Base-by-base conservation (phyloP, 331 rosid genomes). In the Stylosanthes scabra region DNA sequence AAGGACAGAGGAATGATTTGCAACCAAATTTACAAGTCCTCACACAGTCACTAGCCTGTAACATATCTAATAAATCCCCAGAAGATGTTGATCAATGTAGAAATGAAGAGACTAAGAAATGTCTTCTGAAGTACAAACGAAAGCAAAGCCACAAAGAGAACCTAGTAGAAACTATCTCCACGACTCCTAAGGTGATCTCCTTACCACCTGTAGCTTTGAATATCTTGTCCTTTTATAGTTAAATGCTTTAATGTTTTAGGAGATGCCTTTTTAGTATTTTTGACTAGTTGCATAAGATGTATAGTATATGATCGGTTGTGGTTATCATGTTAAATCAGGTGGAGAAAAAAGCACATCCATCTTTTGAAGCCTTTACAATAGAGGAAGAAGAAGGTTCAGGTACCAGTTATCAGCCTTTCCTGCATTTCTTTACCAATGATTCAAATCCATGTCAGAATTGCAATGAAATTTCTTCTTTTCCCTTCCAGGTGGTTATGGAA, bases 311-410 rank as follows among this genome's bases (percentile, higher is more conserved):
- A 7, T 57, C 8, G 9, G 39, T 45, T 74, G 64, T 78, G 50
- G 51, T 54, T 71, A 39, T 69, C 25, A 64, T 78, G 70, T 76
- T 84, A 85, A 81, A 78, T 70, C 81, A 88, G 77, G 61, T 27
- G 27, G 87, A 86, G 83, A 54, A 66, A 79, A 90, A 74, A 59
- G 44, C 70, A 13, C 68, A 80, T 80, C 96, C 96, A 76, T 80
- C 75, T 58, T 87, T 90, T 74, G 89, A 86, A 39, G 45, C 72
- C 27, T 86, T 70, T 71, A 39, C n/a, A 34, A 77, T 88, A 68
- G 91, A 85, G 71, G 91, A 87, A 71, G 93, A 90, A 86, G 96
- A 90, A 81, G 96, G 96, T 59, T 90, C 93, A 82, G 96, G 96
- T 90, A 81, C 51, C 12, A 44, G 58, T 41, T 29, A 59, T 62